These are phyloP conservation scores for Clonostachys byssicola DNA, from an alignment of 2,329 filamentous ascomycete genomes.

Conservation along the genomic window DNA sequence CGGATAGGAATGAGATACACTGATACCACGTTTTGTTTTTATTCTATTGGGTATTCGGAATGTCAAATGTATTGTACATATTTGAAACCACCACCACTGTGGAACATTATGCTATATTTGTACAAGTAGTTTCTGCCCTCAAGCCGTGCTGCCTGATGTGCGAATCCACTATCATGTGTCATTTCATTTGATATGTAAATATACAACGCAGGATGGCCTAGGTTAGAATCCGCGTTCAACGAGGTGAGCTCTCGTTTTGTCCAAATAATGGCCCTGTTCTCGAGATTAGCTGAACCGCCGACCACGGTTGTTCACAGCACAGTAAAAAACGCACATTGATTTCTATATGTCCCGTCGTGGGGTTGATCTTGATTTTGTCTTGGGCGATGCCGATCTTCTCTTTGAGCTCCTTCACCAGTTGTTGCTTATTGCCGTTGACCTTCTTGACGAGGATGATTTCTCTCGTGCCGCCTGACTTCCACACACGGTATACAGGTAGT, in stretches of 20 bases:
- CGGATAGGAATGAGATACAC: not conserved
- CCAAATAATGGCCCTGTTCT: conserved; percentile 24
- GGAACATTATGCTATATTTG: conserved; percentile 4
- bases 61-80: conserved; percentile 5
- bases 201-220: too few species aligned
- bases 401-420: conserved; percentile 60
- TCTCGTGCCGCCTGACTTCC: conserved; percentile 72
- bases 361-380: conserved; percentile 48
- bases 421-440: conserved; percentile 67
- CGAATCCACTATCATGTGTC: too few species aligned
- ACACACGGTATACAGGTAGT: conserved; percentile 71
- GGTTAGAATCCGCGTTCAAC: conserved; percentile 25
- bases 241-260: conserved; percentile 22
- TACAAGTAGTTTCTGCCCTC: not conserved
- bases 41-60: too few species aligned
- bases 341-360: conserved; percentile 67
- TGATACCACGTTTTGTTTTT: not conserved
- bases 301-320: not conserved
- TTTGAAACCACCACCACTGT: not conserved
- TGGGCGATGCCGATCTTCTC: conserved; percentile 51
- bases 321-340: conserved; percentile 56
- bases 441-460: conserved; percentile 74
- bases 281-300: conserved; percentile 3
- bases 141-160: too few species aligned
- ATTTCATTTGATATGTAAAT: too few species aligned